A percentile compares a stretch with the other conserved stretches of the same genome.
These are phyloP conservation scores for Hansenula sp. DNA, from an alignment of 1,139 yeast genomes.

Conservation along the genomic window DNA sequence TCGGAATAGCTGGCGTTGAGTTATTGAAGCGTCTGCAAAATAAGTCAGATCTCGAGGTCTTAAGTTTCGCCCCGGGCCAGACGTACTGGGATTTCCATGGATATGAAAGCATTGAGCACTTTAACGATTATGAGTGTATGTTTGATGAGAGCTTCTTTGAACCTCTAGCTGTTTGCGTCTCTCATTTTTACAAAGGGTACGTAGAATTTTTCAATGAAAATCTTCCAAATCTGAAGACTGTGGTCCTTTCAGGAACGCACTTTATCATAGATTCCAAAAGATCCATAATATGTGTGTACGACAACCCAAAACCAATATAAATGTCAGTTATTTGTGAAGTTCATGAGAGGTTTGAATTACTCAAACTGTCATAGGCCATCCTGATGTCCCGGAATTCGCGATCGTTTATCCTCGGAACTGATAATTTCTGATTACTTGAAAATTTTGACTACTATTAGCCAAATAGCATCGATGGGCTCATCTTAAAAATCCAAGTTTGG, in stretches of 20 bases:
- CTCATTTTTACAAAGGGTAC: slow-evolving; percentile 31
- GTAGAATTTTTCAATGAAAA: slow-evolving; percentile 1
- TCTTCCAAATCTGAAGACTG: slow-evolving; percentile 6
- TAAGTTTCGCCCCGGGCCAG: slow-evolving; percentile 24
- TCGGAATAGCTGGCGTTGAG: slow-evolving; percentile 47
- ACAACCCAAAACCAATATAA: slow-evolving; percentile 1
- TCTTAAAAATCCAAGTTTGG: background rate
- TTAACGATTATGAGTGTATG: slow-evolving; percentile 29
- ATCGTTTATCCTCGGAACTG: background rate
- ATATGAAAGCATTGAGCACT: slow-evolving; percentile 28
- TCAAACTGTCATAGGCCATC: background rate
- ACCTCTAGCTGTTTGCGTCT: slow-evolving; percentile 22
- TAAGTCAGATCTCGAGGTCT: slow-evolving; percentile 22
- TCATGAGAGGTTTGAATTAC: background rate
- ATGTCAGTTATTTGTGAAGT: background rate
- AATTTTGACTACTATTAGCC: background rate
- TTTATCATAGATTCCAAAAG: background rate
- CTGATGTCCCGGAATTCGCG: too few relatives aligned
- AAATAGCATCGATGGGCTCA: background rate
- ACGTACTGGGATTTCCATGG: slow-evolving; percentile 37
- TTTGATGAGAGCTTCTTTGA: slow-evolving; percentile 25
- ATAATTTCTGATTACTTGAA: background rate
- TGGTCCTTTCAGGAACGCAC: slow-evolving; percentile 2
- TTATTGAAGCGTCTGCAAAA: slow-evolving; percentile 30
- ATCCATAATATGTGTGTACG: slow-evolving; percentile 3